Conservation (phyloP, 331 rosid species). For the Spiraea crenata region DNA sequence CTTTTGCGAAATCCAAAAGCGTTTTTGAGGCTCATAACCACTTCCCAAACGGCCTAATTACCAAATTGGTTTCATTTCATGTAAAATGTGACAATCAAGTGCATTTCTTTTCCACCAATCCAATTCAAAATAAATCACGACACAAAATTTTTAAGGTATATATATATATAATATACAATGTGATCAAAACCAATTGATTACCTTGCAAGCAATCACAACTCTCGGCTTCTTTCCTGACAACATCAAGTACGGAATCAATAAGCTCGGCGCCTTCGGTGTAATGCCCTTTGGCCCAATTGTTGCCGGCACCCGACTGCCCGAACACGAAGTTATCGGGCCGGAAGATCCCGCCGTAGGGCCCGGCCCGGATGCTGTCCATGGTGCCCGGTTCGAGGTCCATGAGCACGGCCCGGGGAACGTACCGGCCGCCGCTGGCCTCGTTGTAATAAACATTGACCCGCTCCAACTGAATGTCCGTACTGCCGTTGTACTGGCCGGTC, state of each 20-base stretch:
- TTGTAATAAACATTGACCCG: slow-evolving; percentile 59
- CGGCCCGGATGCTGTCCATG: slow-evolving; percentile 52
- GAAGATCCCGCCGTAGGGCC: slow-evolving; percentile 55
- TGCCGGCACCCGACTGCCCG: slow-evolving; percentile 65
- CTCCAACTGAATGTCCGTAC: slow-evolving; percentile 48
- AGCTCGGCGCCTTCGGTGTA: slow-evolving; percentile 72
- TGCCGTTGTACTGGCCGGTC: slow-evolving; percentile 43
- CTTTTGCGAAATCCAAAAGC: too few species aligned
- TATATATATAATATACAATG: too few species aligned
- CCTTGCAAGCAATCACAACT: slow-evolving; percentile 69
- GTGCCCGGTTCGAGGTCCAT: slow-evolving; percentile 80
- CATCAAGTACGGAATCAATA: slow-evolving; percentile 56
- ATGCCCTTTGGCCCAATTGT: slow-evolving; percentile 61
- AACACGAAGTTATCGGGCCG: slow-evolving; percentile 61
- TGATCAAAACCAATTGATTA: not conserved
- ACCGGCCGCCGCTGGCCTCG: slow-evolving; percentile 54
- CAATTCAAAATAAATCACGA: not conserved
- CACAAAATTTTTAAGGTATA: too few species aligned
- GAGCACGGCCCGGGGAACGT: slow-evolving; percentile 68
- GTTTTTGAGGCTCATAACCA: too few species aligned
- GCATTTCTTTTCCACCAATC: not conserved
- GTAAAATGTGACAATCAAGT: not conserved
- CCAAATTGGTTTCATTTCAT: not conserved
- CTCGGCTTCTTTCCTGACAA: slow-evolving; percentile 66
- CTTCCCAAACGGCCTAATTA: not conserved